Percentiles rank a stretch among this genome's conserved stretches.
Evolutionary conservation across 2,329 filamentous ascomycete genomes (phyloP).

Genomic region (Colletotrichum spinosum): DNA sequence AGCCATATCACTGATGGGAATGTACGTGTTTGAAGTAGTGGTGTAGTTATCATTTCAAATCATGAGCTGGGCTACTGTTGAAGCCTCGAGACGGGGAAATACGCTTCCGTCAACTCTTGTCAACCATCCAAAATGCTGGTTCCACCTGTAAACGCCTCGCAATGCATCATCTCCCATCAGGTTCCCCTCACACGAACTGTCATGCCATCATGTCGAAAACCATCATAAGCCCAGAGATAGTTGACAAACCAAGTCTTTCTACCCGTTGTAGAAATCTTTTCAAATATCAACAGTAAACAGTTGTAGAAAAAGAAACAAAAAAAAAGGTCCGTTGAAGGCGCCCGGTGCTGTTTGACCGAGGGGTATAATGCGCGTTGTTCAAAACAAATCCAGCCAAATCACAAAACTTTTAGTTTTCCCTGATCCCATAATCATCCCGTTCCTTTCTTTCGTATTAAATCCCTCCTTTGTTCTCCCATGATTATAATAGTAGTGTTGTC

Average conservation of each 20-base stretch:
- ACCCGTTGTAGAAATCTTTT: neutral
- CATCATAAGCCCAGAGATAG: no score
- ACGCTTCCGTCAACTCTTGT: no score
- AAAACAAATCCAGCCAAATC: slow-evolving; percentile 7
- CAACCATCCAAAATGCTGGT: neutral
- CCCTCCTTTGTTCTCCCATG: neutral
- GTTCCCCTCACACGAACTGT: slow-evolving; percentile 5
- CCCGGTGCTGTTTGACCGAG: slow-evolving; percentile 19
- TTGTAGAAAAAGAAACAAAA: neutral
- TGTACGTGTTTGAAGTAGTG: slow-evolving; percentile 4
- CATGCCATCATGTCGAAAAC: neutral
- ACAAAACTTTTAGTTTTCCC: slow-evolving; percentile 30
- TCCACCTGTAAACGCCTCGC: slow-evolving; percentile 23
- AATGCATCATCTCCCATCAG: slow-evolving; percentile 7
- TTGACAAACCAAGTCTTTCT: no score
- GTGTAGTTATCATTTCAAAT: neutral
- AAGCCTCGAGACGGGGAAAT: slow-evolving; percentile 9
- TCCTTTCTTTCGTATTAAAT: neutral
- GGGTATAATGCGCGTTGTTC: slow-evolving; percentile 36
- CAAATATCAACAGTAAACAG: neutral
- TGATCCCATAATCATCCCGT: neutral
- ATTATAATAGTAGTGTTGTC: neutral
- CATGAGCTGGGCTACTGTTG: slow-evolving; percentile 18
- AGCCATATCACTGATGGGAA: neutral
- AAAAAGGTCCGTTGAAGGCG: slow-evolving; percentile 4